Percentiles rank a stretch among this genome's conserved stretches.
Evolutionary conservation across 1,284 basidiomycete species (phyloP).

Genomic region (Ustilago tritici): DNA sequence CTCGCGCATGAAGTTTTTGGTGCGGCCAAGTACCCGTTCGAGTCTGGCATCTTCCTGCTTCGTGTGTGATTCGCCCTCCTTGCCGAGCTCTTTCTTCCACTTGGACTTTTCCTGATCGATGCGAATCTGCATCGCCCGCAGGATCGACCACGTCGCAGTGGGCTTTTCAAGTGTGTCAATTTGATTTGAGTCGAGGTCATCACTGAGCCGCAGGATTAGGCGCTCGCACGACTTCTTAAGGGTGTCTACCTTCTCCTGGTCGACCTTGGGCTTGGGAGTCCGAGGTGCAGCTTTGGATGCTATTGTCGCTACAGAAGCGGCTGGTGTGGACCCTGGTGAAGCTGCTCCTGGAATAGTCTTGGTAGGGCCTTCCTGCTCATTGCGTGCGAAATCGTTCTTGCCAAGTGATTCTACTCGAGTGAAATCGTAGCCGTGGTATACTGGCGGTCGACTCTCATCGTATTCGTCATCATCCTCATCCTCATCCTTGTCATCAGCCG

Average conservation of each 20-base stretch:
- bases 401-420: slow-evolving; percentile 37
- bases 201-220: slow-evolving; percentile 28
- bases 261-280: slow-evolving; percentile 7
- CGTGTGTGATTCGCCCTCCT: slow-evolving; percentile 26
- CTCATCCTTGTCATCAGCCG: slow-evolving; percentile 25
- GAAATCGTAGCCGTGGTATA: slow-evolving; percentile 54
- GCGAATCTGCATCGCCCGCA: slow-evolving; percentile 57
- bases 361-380: slow-evolving; percentile 9
- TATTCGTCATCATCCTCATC: slow-evolving; percentile 40
- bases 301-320: slow-evolving; percentile 1
- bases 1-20: slow-evolving; percentile 58
- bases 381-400: slow-evolving; percentile 35
- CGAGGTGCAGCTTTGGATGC: slow-evolving; percentile 1
- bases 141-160: slow-evolving; percentile 53
- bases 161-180: slow-evolving; percentile 63
- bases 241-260: slow-evolving; percentile 26
- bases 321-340: slow-evolving; percentile 6
- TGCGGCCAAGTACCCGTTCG: slow-evolving; percentile 41
- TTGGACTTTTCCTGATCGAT: slow-evolving; percentile 59
- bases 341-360: slow-evolving; percentile 31
- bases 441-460: slow-evolving; percentile 61
- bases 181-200: slow-evolving; percentile 43
- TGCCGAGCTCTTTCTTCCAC: slow-evolving; percentile 55
- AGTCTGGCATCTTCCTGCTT: slow-evolving; percentile 43
- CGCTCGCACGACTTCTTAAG: slow-evolving; percentile 28